phyloP scores from a whole-genome alignment of 805 yeast species.

The Suhomyces sp. region DNA sequence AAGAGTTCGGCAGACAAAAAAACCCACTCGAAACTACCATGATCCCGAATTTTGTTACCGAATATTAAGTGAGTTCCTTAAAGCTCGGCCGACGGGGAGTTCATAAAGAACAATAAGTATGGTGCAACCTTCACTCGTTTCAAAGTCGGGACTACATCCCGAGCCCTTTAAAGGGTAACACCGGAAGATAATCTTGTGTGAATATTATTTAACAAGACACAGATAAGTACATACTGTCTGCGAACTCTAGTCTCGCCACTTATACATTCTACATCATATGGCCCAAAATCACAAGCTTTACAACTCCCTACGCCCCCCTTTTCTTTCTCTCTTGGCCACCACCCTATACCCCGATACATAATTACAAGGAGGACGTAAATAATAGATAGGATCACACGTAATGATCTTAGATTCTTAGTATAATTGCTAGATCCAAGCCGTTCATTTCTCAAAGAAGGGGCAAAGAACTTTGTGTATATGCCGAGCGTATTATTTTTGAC shows the following conservation, averaged over 20 bases:
- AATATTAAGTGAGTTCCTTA: not conserved
- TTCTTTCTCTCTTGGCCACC: not conserved
- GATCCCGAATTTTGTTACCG: not conserved
- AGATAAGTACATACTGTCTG: not conserved
- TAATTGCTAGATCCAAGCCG: not conserved
- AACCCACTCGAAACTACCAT: not conserved
- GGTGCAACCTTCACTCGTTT: not conserved
- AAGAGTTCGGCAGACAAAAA: not conserved
- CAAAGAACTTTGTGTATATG: not conserved
- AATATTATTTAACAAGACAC: not conserved
- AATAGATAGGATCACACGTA: not conserved
- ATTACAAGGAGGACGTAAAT: not conserved
- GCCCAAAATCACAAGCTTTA: not conserved
- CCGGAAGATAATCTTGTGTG: not conserved
- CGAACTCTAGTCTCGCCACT: not conserved
- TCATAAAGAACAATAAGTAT: not conserved
- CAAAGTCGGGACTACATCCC: not conserved
- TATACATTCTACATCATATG: not conserved
- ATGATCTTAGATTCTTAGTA: not conserved
- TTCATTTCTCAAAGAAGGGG: not conserved
- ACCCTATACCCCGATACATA: not conserved
- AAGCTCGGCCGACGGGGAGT: not conserved
- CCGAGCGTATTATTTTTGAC: not conserved
- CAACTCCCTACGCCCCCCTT: not conserved
- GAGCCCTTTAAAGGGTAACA: not conserved